Conservation (phyloP, 1,139 yeast genomes). For the Geotrichum carabidarum region DNA sequence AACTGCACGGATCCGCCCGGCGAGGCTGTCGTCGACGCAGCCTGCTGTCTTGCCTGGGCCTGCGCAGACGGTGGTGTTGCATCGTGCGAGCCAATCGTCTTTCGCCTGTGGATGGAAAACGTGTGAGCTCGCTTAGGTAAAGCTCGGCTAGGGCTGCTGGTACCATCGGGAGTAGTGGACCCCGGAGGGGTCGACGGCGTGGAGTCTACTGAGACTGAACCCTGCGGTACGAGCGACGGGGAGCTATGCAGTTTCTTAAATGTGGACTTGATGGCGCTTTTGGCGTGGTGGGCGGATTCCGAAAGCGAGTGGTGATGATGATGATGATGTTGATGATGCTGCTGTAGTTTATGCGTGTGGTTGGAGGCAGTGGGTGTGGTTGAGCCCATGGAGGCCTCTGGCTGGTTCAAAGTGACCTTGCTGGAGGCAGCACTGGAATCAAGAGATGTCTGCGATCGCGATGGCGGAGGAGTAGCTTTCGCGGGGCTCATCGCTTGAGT, state of each 20-base stretch:
- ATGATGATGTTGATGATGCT: neutral
- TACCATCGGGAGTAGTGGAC: neutral
- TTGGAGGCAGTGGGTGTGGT: neutral
- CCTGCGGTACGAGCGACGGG: constrained; percentile 2
- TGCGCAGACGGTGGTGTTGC: constrained; percentile 12
- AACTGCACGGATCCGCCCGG: constrained; percentile 13
- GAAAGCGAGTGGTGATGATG: constrained; percentile 12
- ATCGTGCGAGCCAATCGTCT: constrained; percentile 14
- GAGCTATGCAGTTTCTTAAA: constrained; percentile 12
- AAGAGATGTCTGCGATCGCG: too few species aligned
- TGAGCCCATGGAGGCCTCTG: neutral
- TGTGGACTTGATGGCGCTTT: constrained; percentile 9
- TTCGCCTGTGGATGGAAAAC: constrained; percentile 14
- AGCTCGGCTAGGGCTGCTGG: constrained; percentile 1
- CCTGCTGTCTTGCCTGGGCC: constrained; percentile 14
- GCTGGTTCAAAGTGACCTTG: too few species aligned
- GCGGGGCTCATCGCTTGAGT: neutral
- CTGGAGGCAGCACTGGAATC: too few species aligned
- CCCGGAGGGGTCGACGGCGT: neutral
- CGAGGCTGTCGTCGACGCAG: neutral
- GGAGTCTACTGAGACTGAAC: neutral
- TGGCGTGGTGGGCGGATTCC: constrained; percentile 13
- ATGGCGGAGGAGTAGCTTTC: neutral
- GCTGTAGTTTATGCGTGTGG: constrained; percentile 1
- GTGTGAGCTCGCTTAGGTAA: constrained; percentile 13